Base-by-base conservation (phyloP, 2,329 filamentous ascomycete genomes). In the Corinectria fuckeliana region DNA sequence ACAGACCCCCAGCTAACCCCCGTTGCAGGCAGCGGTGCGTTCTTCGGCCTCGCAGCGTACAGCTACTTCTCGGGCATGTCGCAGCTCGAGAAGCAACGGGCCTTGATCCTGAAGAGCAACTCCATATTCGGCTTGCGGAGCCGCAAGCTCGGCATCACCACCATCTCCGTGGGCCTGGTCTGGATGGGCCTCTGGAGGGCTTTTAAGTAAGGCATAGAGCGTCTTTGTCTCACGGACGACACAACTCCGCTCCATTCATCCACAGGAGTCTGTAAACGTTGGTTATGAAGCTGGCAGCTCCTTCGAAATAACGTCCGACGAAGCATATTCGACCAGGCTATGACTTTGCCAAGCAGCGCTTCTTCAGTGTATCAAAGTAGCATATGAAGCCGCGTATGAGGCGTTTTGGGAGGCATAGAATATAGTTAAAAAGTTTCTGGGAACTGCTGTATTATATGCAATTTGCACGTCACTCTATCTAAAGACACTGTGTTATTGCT, bases 41-140 rank as follows among this genome's bases (percentile, higher is more conserved):
- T 95, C 64, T 80, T 92, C 56, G 90, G 89, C 1, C 85, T 94
- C 14, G 91, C 88, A 3, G 87, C 82, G 1, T 95, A 93, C 77
- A 93, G 88, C 75, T 93, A 93, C 77, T 80, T 87, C 61, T 91
- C 89, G 3, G 91, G 91, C 58, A 89, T 88, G 75, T 80, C 81
- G 50, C 90, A 93, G 74, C 84, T 95, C 26, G 83, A 87, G 68
- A 81, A 82, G 68, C 88, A 91, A 73, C 82, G 84, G 61, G 80
- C 82, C n/a, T 76, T 79, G 60, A 91, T 93, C 62, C 76, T 92
- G 58, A 81, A 85, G 71, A 91, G 89, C 77, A 85, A 86, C 45
- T 89, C 88, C 23, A 82, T 86, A 67, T 88, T 93, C 71, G 90
- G 90, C 60, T 88, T 93, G 83, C 84, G 85, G 62, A 90, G 88